These are phyloP conservation scores for Croton setiger DNA, from an alignment of 441 rosid species.

Conservation along the genomic window DNA sequence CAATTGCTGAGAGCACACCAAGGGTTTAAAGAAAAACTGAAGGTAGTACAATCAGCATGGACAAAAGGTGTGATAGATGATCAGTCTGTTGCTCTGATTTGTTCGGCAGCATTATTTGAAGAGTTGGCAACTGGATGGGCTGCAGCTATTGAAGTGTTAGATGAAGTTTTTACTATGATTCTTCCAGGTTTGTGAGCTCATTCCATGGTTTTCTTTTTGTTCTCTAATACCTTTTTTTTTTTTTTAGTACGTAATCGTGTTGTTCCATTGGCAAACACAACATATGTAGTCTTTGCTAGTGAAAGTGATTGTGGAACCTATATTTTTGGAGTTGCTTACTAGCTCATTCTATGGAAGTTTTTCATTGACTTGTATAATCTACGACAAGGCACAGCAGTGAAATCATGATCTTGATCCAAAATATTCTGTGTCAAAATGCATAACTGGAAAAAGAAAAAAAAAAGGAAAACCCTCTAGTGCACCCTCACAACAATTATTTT, in stretches of 20 bases:
- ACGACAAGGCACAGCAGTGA: background rate
- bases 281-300: background rate
- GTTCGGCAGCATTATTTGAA: conserved; percentile 84
- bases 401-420: background rate
- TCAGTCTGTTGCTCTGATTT: conserved; percentile 67
- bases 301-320: background rate
- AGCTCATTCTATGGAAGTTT: background rate
- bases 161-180: conserved; percentile 64
- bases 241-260: background rate
- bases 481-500: too few relatives aligned
- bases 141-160: conserved; percentile 61
- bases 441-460: background rate
- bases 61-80: conserved; percentile 60
- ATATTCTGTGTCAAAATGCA: background rate
- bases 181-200: conserved; percentile 66
- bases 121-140: conserved; percentile 69
- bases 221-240: conserved; percentile 1
- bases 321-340: background rate
- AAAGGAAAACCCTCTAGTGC: too few relatives aligned
- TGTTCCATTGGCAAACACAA: background rate
- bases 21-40: conserved; percentile 73
- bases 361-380: background rate
- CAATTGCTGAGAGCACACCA: conserved; percentile 90
- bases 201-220: background rate
- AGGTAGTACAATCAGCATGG: conserved; percentile 62